Base-by-base conservation (phyloP, 441 rosid genomes). In the Pelargonium fulgidum region DNA sequence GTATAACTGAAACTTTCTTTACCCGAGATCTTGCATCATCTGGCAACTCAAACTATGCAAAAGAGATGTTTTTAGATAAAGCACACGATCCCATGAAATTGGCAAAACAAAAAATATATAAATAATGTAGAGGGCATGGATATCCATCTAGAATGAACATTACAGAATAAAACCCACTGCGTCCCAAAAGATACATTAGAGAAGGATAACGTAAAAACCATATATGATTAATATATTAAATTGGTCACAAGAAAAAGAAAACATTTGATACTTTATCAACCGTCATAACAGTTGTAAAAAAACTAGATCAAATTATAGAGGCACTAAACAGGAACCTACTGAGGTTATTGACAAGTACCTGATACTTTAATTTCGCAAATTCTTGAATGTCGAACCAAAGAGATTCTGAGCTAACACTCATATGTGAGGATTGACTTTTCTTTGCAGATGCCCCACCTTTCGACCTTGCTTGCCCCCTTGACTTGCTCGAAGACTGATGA, bases 371-470 rank as follows among this genome's bases (percentile, higher is more conserved):
- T 71, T 87, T 85, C 47, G 93, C 86, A 75, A 93, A 92, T 77
- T 91, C 96, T 81, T 80, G 81, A 79, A 96, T 84, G 81, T 93
- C 96, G 77, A 89, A 83, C 98, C 99, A 96, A 9, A 96, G 75
- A 70, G 81, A 75, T 68, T 91, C 90, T 59, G 98, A 90, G 84
- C 90, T 86, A 64, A 93, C 70, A 87, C 76, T 91, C 84, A 82
- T 81, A 75, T 82, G 87, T 6, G 86, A 84, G 65, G 93, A 75
- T 20, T 78, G 79, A 80, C 77, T 85, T 80, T 87, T 88, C 79
- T 83, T 88, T 24, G 83, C 52, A 70, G 90, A 78, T 48, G 84
- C 74, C 83, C 83, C 85, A 67, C 83, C 89, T 81, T 87, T 91
- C 83, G 82, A 87, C 78, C 85, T 86, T 70, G 90, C 72, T 70